Evolutionary conservation across 345 rosid genomes (phyloP).

Genomic region (Acer negundo): DNA sequence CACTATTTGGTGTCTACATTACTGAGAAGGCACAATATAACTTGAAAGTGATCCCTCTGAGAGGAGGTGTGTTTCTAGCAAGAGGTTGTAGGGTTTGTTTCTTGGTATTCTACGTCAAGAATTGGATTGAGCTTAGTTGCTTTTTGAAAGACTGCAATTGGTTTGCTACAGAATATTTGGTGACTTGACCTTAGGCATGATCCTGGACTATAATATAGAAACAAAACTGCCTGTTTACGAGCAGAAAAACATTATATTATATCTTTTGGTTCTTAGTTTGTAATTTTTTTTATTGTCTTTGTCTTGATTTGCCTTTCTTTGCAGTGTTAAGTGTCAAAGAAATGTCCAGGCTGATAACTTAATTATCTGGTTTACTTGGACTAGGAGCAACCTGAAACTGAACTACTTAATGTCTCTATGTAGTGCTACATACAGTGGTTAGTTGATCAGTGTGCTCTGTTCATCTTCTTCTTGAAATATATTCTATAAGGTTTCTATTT

Average conservation of each 20-base stretch:
- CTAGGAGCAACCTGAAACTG: not conserved
- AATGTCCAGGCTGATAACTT: not conserved
- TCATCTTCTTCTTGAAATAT: not conserved
- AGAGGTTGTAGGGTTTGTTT: not conserved
- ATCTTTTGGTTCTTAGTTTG: not conserved
- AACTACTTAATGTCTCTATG: not conserved
- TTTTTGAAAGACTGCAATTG: not conserved
- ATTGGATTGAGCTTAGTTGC: not conserved
- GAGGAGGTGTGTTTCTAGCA: not conserved
- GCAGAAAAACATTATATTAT: not conserved
- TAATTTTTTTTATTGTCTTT: not conserved
- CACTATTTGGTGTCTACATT: not conserved
- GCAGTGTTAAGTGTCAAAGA: not conserved
- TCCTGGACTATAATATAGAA: not conserved
- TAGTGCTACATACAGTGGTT: not conserved
- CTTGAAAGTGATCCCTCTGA: not conserved
- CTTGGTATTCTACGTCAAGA: not conserved
- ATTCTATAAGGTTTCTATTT: not conserved
- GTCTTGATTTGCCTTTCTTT: not conserved
- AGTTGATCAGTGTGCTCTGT: not conserved
- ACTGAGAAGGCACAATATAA: not conserved
- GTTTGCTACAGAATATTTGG: not conserved
- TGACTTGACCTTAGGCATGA: not conserved
- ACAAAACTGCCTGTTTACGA: not conserved
- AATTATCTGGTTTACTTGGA: not conserved